A percentile compares a stretch with the other conserved stretches of the same genome.
Conservation (phyloP, 2,329 filamentous ascomycete species). For the Cryphonectria parasitica region DNA sequence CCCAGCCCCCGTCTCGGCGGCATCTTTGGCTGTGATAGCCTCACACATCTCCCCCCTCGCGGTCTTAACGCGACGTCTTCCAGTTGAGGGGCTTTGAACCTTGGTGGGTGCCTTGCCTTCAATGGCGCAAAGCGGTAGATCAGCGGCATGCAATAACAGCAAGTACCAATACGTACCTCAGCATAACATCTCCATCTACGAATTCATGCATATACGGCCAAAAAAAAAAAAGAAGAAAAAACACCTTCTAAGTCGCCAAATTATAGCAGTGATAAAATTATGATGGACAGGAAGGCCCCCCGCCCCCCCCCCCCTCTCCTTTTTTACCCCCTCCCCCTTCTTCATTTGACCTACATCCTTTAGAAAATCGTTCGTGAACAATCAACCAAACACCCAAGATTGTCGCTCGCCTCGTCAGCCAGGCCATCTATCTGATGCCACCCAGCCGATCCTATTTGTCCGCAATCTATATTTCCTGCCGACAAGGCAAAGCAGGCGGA, state of each 20-base stretch:
- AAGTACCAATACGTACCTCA: neutral
- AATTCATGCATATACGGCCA: neutral
- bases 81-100: neutral
- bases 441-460: neutral
- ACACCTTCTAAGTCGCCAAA: too few species aligned
- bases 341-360: too few species aligned
- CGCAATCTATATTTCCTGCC: neutral
- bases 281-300: too few species aligned
- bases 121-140: neutral
- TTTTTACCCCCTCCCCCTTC: too few species aligned
- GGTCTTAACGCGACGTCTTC: neutral
- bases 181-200: neutral
- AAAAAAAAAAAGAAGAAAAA: too few species aligned
- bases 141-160: neutral
- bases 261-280: too few species aligned
- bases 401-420: neutral
- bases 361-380: too few species aligned
- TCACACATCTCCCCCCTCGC: neutral
- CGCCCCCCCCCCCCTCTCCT: too few species aligned
- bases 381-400: too few species aligned
- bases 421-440: neutral
- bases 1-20: too few species aligned
- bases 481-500: too few species aligned
- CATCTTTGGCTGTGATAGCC: neutral
- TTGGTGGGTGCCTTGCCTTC: too few species aligned